Evolutionary conservation across 768 basidiomycete species (phyloP).

Genomic region (Lentinula detonsa): DNA sequence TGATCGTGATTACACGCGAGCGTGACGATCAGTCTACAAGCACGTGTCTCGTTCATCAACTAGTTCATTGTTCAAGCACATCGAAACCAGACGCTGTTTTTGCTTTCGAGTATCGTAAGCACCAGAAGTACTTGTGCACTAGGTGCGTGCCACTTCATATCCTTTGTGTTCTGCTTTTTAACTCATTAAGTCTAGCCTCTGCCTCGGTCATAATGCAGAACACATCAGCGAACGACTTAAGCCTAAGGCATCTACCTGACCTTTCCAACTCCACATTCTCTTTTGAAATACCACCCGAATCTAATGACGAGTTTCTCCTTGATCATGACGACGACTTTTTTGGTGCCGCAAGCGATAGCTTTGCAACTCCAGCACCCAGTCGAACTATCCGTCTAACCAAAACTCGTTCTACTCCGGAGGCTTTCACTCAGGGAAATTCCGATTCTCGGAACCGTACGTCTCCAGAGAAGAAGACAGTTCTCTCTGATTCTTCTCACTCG

Average conservation of each 20-base stretch:
- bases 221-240: conserved; percentile 33
- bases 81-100: too few species aligned
- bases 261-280: conserved; percentile 45
- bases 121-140: too few species aligned
- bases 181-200: not conserved
- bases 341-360: conserved; percentile 30
- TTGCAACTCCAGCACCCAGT: conserved; percentile 25
- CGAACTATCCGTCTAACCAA: conserved; percentile 26
- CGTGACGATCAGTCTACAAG: too few species aligned
- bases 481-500: not conserved
- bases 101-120: too few species aligned
- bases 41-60: too few species aligned
- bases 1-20: too few species aligned
- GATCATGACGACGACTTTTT: conserved; percentile 45
- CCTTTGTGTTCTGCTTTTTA: too few species aligned
- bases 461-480: conserved; percentile 10
- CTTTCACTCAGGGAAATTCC: conserved; percentile 13
- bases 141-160: too few species aligned
- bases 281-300: conserved; percentile 46
- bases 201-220: conserved; percentile 15
- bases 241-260: conserved; percentile 50
- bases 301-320: conserved; percentile 43
- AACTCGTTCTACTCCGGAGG: conserved; percentile 31
- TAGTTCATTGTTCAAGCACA: too few species aligned
- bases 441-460: conserved; percentile 8